Base-by-base conservation (phyloP, 768 basidiomycete species). In the Pulveroboletus ravenelii region DNA sequence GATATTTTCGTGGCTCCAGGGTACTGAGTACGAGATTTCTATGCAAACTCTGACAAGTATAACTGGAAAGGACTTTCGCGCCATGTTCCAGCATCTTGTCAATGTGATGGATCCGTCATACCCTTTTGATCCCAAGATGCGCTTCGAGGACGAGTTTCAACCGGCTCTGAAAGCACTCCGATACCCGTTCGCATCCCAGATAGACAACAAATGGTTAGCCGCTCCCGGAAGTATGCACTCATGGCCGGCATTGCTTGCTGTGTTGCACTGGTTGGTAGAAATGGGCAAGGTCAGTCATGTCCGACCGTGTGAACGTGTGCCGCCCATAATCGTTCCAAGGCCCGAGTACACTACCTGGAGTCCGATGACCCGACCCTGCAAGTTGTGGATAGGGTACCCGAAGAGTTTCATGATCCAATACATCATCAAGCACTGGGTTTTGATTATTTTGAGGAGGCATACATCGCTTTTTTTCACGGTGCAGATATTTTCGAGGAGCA, bases 231-330 rank as follows among this genome's bases (percentile, higher is more conserved):
- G 85, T 47, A 86, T 88, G 74, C 88, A 91, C 69, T 84, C 87
- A n/a, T 98, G 95, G 96, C 90, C 92, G 0, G 75, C 81, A 18
- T 69, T 96, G 23, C 74, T 98, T 14, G 95, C 89, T 18, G 87
- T 89, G 61, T 65, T 98, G 31, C 88, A 94, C 68, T 99, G 96
- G 96, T 71, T 99, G 13, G 89, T 89, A 8, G 85, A 90, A 59
- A 67, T 90, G 56, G 85, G 87, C 60, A 87, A 85, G 72, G 95
- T 94, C 59, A 25, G 75, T 64, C n/a, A 6, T 18, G 20, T 45
- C 50, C 29, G 10, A 45, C 51, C n/a, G 0, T 46, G 35, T 17
- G 31, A 17, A 35, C 45, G 15, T 6, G 18, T 12, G 17, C 13
- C 1, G 20, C 25, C 25, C 25, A 51, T 13, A 43, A 41, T 39